phyloP scores from a whole-genome alignment of 176 grass and related monocot genomes.

The Aegilops sharonensis region DNA sequence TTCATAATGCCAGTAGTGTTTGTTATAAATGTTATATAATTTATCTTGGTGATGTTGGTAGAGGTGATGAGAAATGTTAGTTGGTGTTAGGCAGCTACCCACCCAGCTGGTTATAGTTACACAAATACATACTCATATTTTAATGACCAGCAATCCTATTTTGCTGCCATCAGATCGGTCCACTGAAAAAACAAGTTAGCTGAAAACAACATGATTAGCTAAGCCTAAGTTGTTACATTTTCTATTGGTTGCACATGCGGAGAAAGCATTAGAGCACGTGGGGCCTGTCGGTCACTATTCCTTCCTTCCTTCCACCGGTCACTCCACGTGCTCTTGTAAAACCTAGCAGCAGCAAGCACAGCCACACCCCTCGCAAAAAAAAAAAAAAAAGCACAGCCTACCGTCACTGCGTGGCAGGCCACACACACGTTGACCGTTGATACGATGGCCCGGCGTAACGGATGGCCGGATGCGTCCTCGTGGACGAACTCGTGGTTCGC shows the following conservation, averaged over 20 bases:
- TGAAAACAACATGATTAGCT: not conserved
- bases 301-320: not conserved
- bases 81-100: not conserved
- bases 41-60: no score
- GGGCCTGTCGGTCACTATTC: not conserved
- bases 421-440: not conserved
- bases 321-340: slow-evolving; percentile 1
- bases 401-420: no score
- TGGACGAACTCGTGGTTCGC: not conserved
- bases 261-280: not conserved
- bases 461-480: not conserved
- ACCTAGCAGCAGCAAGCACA: not conserved
- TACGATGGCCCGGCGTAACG: not conserved
- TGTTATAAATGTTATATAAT: not conserved
- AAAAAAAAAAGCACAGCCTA: no score
- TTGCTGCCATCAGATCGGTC: not conserved
- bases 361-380: not conserved
- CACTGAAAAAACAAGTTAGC: not conserved
- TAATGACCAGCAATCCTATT: no score
- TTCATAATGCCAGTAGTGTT: not conserved
- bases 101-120: no score
- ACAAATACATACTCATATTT: no score
- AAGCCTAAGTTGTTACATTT: not conserved
- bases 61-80: not conserved
- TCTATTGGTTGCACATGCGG: not conserved